Base-by-base conservation (phyloP, 1,284 basidiomycete genomes). In the Ustilago vetiveriae region DNA sequence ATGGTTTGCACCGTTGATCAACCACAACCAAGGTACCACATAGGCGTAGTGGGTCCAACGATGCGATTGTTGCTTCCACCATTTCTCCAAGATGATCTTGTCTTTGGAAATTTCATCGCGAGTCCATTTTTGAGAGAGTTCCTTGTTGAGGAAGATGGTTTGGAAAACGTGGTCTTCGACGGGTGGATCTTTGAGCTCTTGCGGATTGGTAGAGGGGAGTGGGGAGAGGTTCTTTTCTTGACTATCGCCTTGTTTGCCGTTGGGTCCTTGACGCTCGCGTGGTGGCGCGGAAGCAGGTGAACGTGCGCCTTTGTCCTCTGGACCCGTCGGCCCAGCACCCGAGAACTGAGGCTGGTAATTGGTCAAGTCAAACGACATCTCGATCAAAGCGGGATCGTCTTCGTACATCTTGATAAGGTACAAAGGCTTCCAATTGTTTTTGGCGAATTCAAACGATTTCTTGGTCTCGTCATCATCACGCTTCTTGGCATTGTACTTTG, bases 1-100 rank as follows among this genome's bases (percentile, higher is more conserved):
- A 49, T 80, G 70, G 56, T 84, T 83, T 59, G 85, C 86, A 16
- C 86, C 86, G 68, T 88, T 88, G 64, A 88, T 84, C 46, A 85
- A 81, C 84, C 86, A 87, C 84, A 89, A 85, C 85, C 85, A 88
- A 16, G 87, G 87, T 3, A 89, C 88, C 9, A 75, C 74, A 26
- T 50, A 74, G 8, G 85, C 85, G 68, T 88, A 88, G 77, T 87
- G 87, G 9, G 87, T 85, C 85, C 86, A 87, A 9, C 86, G 83
- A 73, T 87, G 86, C 45, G 84, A 85, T 73, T 87, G 86, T 73
- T 88, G 87, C 76, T 87, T 87, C 87, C 87, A 87, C 87, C 86
- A 87, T 74, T 87, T 87, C 72, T 87, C 84, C 59, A 83, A 69
- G 40, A 88, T 86, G 51, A 86, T 82, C 76, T 86, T 85, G 42